Conservation (phyloP, 148 eudicot genomes). For the Persicaria tinctoria region DNA sequence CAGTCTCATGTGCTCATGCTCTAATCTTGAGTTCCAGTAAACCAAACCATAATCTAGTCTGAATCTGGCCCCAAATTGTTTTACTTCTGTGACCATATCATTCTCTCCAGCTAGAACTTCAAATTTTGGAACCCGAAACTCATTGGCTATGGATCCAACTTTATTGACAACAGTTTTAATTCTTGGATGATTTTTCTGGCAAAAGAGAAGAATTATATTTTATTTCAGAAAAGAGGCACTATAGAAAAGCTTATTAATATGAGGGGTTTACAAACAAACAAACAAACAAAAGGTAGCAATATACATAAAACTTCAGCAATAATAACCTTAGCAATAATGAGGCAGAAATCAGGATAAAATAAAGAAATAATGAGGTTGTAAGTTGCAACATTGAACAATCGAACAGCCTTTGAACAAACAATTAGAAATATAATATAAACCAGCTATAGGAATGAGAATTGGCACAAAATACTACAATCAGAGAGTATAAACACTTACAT, state of each 20-base stretch:
- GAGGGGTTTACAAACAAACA: background rate
- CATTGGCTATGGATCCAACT: constrained; percentile 83
- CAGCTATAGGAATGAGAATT: background rate
- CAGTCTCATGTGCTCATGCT: constrained; percentile 90
- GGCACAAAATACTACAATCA: background rate
- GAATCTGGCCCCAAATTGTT: constrained; percentile 86
- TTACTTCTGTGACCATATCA: constrained; percentile 90
- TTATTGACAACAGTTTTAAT: constrained; percentile 83
- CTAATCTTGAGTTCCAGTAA: constrained; percentile 98
- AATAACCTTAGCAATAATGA: background rate
- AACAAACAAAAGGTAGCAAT: background rate
- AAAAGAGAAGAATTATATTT: constrained; percentile 10
- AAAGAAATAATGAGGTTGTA: background rate
- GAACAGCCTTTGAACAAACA: background rate
- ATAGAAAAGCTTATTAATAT: background rate
- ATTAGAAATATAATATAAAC: background rate
- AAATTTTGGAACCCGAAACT: constrained; percentile 93
- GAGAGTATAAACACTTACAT: constrained; percentile 48
- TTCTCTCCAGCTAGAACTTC: constrained; percentile 82
- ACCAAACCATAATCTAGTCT: constrained; percentile 93
- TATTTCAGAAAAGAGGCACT: constrained; percentile 7
- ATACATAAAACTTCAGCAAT: background rate
- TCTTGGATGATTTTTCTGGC: constrained; percentile 88
- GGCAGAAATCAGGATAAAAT: background rate
- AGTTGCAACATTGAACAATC: background rate